A percentile compares a stretch with the other conserved stretches of the same genome.
phyloP scores from a whole-genome alignment of 768 basidiomycete species.

The Chalciporus sphaerocephalus region DNA sequence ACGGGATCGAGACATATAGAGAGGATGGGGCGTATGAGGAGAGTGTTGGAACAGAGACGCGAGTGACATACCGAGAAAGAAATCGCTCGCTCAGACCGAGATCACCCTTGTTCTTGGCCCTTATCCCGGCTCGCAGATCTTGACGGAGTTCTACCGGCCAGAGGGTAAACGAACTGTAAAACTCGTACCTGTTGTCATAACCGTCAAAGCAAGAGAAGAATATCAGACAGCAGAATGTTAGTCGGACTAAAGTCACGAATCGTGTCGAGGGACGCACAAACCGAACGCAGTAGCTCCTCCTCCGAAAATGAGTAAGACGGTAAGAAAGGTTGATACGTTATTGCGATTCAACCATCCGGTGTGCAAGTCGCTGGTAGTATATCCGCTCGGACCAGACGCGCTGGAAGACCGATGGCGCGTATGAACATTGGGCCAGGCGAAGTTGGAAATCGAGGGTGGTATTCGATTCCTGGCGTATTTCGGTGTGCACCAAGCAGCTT shows the following conservation, averaged over 20 bases:
- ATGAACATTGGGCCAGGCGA: too few relatives aligned
- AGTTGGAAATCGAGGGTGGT: neutral
- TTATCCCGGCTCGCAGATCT: constrained; percentile 63
- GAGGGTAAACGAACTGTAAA: constrained; percentile 53
- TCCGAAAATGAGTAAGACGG: constrained; percentile 35
- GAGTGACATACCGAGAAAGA: constrained; percentile 45
- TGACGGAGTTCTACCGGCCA: constrained; percentile 63
- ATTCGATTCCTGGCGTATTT: neutral
- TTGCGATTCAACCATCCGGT: constrained; percentile 8
- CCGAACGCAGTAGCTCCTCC: constrained; percentile 41
- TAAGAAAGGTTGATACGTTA: constrained; percentile 38
- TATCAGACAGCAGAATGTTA: neutral
- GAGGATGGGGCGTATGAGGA: neutral
- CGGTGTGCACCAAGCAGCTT: neutral
- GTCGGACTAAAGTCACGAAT: neutral
- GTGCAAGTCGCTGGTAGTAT: neutral
- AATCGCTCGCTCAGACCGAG: constrained; percentile 46
- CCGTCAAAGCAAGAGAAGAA: too few relatives aligned
- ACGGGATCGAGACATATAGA: neutral
- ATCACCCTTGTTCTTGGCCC: constrained; percentile 58
- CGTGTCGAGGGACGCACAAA: constrained; percentile 31
- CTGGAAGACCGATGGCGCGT: too few relatives aligned
- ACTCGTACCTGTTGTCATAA: constrained; percentile 54
- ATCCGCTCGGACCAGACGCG: constrained; percentile 3
- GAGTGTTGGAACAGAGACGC: neutral